phyloP scores from a whole-genome alignment of 192 early-diverging fungal species.

The Geranomyces variabilis region DNA sequence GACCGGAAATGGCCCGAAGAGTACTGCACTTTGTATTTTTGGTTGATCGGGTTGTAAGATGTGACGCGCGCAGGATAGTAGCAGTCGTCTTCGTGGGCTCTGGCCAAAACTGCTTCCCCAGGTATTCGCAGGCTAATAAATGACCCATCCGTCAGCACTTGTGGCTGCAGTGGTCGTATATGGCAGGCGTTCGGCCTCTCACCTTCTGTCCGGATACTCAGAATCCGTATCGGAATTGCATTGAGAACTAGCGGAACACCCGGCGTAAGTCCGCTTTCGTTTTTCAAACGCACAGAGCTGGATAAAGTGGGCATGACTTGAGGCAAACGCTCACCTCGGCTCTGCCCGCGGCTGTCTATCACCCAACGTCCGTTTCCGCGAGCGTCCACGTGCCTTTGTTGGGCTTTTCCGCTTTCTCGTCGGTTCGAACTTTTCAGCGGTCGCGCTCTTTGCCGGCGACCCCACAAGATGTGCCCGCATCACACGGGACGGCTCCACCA shows the following conservation, averaged over 20 bases:
- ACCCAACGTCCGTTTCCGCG: background rate
- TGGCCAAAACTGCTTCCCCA: conserved; percentile 26
- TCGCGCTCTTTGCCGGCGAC: too few species aligned
- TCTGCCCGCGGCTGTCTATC: background rate
- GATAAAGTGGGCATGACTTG: too few species aligned
- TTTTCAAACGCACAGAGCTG: too few species aligned
- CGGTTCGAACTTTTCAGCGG: background rate
- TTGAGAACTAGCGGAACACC: background rate
- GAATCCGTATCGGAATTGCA: background rate
- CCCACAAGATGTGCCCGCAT: background rate
- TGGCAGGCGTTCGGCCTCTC: too few species aligned
- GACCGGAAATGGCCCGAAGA: background rate
- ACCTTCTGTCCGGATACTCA: background rate
- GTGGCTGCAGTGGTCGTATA: background rate
- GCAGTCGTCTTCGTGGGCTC: background rate
- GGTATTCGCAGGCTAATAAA: conserved; percentile 21
- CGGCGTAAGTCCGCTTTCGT: too few species aligned
- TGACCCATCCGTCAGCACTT: background rate
- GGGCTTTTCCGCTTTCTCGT: background rate
- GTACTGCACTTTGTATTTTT: conserved; percentile 22
- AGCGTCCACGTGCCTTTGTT: background rate
- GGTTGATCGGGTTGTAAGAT: conserved; percentile 4
- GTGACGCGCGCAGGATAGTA: conserved; percentile 19
- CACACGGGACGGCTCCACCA: background rate
- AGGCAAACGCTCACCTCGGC: background rate